Percentiles rank a stretch among this genome's conserved stretches.
Conservation (phyloP, 2,329 filamentous ascomycete genomes). For the Colletotrichum sp. region DNA sequence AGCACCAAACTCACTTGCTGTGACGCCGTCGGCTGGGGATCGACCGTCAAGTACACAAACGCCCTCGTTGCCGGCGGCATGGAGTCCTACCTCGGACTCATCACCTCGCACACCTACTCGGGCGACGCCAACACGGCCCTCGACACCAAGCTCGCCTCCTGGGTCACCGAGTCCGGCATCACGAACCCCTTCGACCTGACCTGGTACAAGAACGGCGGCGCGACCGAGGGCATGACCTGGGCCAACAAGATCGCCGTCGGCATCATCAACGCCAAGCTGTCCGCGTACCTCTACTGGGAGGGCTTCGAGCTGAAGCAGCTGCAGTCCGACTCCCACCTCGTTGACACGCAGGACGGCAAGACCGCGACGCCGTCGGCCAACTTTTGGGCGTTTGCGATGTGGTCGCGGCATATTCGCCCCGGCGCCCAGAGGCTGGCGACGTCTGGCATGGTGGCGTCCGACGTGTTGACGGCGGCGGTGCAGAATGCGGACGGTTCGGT, state of each 20-base stretch:
- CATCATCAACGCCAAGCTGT: conserved; percentile 52
- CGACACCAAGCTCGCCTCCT: conserved; percentile 46
- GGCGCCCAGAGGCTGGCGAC: conserved; percentile 37
- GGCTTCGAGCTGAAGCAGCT: conserved; percentile 39
- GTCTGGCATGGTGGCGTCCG: conserved; percentile 26
- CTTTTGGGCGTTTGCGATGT: conserved; percentile 48
- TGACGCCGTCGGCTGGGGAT: conserved; percentile 44
- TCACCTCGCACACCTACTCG: conserved; percentile 47
- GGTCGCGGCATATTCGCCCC: conserved; percentile 41
- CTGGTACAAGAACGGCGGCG: conserved; percentile 52
- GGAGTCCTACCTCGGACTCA: conserved; percentile 35
- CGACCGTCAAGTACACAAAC: conserved; percentile 39
- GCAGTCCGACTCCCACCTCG: conserved; percentile 30
- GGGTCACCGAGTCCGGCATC: conserved; percentile 59
- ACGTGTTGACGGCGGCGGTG: conserved; percentile 39
- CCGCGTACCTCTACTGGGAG: conserved; percentile 62
- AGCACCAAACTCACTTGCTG: conserved; percentile 36
- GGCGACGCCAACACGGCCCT: conserved; percentile 43
- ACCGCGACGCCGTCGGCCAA: conserved; percentile 35
- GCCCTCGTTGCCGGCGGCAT: conserved; percentile 37
- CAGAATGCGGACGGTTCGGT: conserved; percentile 41
- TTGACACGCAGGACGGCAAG: conserved; percentile 30
- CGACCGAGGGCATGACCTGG: conserved; percentile 60
- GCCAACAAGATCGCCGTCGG: conserved; percentile 58
- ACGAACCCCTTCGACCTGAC: conserved; percentile 46